Conservation (phyloP, 805 yeast genomes). For the Saccharomycopsis microspora region DNA sequence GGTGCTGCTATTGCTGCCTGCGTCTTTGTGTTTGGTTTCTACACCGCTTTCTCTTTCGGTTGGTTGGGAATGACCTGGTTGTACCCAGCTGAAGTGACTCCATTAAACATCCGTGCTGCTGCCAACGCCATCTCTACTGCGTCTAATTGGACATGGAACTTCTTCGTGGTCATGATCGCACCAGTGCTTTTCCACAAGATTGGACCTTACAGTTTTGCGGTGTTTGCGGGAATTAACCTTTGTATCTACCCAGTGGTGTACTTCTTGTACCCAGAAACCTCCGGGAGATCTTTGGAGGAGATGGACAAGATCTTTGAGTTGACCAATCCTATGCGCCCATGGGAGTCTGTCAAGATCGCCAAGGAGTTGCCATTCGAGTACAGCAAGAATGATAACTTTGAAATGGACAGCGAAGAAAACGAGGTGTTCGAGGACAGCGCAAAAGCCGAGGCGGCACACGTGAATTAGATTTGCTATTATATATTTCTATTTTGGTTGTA, state of each 20-base stretch:
- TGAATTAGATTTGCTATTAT: too few relatives aligned
- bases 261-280: slow-evolving; percentile 65
- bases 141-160: slow-evolving; percentile 55
- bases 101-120: slow-evolving; percentile 47
- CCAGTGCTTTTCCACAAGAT: slow-evolving; percentile 41
- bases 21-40: slow-evolving; percentile 33
- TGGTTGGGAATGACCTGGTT: slow-evolving; percentile 51
- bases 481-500: too few relatives aligned
- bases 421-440: too few relatives aligned
- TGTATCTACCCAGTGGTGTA: slow-evolving; percentile 43
- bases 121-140: slow-evolving; percentile 55
- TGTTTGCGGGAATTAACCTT: slow-evolving; percentile 56
- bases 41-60: slow-evolving; percentile 39
- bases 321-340: too few relatives aligned
- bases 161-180: slow-evolving; percentile 56
- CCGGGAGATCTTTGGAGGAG: slow-evolving; percentile 64
- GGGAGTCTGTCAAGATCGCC: too few relatives aligned
- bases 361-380: too few relatives aligned
- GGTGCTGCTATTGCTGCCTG: slow-evolving; percentile 57
- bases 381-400: too few relatives aligned
- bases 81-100: slow-evolving; percentile 52
- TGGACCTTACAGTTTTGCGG: slow-evolving; percentile 31
- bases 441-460: too few relatives aligned
- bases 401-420: too few relatives aligned
- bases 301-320: slow-evolving; percentile 42